Conservation (phyloP, 148 eudicot genomes). For the Chenopodium album region DNA sequence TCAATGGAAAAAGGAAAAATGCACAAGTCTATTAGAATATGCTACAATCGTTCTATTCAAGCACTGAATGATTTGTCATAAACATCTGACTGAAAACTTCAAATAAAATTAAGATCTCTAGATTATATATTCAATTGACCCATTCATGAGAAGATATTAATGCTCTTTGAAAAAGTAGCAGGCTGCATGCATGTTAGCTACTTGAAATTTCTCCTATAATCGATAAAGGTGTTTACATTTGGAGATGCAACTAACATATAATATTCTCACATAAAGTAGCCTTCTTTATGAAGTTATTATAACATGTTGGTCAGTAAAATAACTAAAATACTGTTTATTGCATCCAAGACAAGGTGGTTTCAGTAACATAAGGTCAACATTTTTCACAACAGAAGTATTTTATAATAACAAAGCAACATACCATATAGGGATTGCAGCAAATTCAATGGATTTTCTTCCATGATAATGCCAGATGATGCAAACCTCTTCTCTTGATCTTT, state of each 20-base stretch:
- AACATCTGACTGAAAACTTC: too few relatives aligned
- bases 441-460: slow-evolving; percentile 42
- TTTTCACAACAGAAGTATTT: not conserved
- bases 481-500: slow-evolving; percentile 32
- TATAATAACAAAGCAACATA: slow-evolving; percentile 29
- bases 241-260: not conserved
- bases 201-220: not conserved
- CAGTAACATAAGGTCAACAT: not conserved
- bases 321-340: not conserved
- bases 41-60: too few relatives aligned
- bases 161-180: not conserved
- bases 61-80: too few relatives aligned
- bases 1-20: too few relatives aligned
- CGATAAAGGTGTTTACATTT: not conserved
- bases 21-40: too few relatives aligned
- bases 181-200: not conserved
- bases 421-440: slow-evolving; percentile 54
- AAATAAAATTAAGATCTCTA: not conserved
- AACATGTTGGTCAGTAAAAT: not conserved
- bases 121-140: too few relatives aligned
- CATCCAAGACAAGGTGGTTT: not conserved
- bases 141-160: not conserved
- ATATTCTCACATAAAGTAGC: not conserved
- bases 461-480: slow-evolving; percentile 22
- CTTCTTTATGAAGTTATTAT: not conserved